Evolutionary conservation across 2,329 filamentous ascomycete species (phyloP).

Genomic region (Fusarium equiseti): DNA sequence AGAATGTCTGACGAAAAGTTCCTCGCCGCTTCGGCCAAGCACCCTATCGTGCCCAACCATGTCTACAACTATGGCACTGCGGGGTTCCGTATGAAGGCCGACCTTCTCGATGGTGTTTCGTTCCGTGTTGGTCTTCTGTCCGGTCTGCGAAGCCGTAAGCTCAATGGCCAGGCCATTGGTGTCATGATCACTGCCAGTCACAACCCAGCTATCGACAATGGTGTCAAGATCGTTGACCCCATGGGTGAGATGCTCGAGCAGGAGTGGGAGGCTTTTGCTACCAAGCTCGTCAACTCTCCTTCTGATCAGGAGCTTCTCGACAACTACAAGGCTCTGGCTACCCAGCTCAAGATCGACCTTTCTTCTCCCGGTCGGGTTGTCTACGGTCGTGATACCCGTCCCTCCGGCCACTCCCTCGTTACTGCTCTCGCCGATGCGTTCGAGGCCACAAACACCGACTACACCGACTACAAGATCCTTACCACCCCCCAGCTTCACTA

Average conservation of each 20-base stretch:
- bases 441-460: constrained; percentile 78
- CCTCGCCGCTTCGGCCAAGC: constrained; percentile 71
- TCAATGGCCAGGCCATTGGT: constrained; percentile 90
- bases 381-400: constrained; percentile 91
- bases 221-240: constrained; percentile 95
- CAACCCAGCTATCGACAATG: constrained; percentile 90
- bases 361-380: constrained; percentile 81
- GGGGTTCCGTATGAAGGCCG: constrained; percentile 77
- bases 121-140: constrained; percentile 93
- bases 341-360: constrained; percentile 81
- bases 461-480: constrained; percentile 87
- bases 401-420: constrained; percentile 88
- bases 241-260: constrained; percentile 98
- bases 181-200: constrained; percentile 97
- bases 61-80: constrained; percentile 75
- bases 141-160: constrained; percentile 87
- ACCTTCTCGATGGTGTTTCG: constrained; percentile 90
- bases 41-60: constrained; percentile 68
- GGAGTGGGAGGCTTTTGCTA: constrained; percentile 93
- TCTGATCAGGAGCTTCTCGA: constrained; percentile 80
- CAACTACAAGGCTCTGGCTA: constrained; percentile 80
- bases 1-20: constrained; percentile 66
- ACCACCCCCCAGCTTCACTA: constrained; percentile 99
- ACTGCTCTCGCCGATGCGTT: constrained; percentile 83
- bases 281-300: constrained; percentile 86